Evolutionary conservation across 2,329 filamentous ascomycete species (phyloP), one percentile per base, ranked within the genome.

Genomic region (Ceratocystis destructans): DNA sequence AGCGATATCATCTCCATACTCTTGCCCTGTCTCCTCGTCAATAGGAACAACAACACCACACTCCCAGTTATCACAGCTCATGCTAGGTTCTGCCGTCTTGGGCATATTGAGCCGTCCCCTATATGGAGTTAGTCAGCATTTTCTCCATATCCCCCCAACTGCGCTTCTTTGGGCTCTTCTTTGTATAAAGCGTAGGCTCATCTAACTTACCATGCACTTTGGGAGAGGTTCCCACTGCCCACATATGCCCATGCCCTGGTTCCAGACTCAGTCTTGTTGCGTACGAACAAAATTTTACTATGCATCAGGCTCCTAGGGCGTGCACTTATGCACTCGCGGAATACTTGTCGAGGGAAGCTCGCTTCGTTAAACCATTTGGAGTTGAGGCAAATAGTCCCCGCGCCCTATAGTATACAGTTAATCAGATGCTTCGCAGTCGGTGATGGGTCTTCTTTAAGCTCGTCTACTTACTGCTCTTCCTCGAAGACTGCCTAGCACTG

Each of bases 1-100:
- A 44, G 68, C 69, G 64, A 65, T 28, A 5, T 10, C 17, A 15
- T 45, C 20, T 20, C n/a, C 22, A 15, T 25, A 2, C 25, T 3
- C 25, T 31, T 22, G 33, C 6, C 25, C 33, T 5, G 20, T 22
- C 22, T 48, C 28, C 28, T 61, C 31, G 45, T 72, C 71, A 28
- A 88, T 78, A 8, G 86, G 85, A 50, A 96, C 74, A 28, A 97
- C 71, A 1, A 99, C 89, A 45, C 94, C 94, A 72, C 91, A 96
- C 76, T 97, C 94, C 92, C 93, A 97, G 74, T 97, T 99, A 65
- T 89, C 85, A 74, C 88, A 91, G 69, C 83, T 91, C 69, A 97
- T 79, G 74, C 90, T 96, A 12, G 85, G 83, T 69, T 69, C 86
- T 86, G 83, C 87, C 6, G 74, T 76, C 70, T 82, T 84, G 71